Conservation (phyloP, 2,329 filamentous ascomycete genomes). For the Chalaropsis ovoidea region DNA sequence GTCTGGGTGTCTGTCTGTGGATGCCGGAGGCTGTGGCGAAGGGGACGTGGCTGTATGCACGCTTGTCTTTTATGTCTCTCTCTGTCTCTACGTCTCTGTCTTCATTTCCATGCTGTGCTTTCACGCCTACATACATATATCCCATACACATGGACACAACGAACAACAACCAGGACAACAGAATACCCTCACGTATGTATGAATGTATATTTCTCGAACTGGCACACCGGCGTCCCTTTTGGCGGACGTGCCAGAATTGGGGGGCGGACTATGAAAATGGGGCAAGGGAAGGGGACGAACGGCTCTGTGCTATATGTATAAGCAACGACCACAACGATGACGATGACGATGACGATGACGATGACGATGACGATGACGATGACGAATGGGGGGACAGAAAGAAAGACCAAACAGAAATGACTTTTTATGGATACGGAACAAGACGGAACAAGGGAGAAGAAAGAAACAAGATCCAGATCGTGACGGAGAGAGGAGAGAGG, state of each 20-base stretch:
- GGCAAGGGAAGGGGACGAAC: no score
- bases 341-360: neutral
- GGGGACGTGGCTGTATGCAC: neutral
- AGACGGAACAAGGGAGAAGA: neutral
- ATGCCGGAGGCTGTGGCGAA: no score
- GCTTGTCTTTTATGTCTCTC: neutral
- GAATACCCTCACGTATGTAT: neutral
- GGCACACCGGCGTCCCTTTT: no score
- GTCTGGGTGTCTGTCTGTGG: neutral
- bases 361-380: neutral
- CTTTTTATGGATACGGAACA: conserved; percentile 4
- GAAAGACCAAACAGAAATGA: neutral
- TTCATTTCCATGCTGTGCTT: neutral
- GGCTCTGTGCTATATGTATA: neutral
- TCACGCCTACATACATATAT: conserved; percentile 6
- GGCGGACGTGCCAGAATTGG: no score
- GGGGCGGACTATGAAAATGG: neutral
- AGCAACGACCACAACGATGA: neutral
- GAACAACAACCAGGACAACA: neutral
- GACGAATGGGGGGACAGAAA: no score
- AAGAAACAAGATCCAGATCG: neutral
- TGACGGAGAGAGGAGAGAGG: neutral
- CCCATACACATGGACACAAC: no score
- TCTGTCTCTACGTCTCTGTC: conserved; percentile 10
- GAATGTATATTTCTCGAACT: no score